Evolutionary conservation across 1,139 yeast species (phyloP).

Genomic region (Magnusiomyces fungicola): DNA sequence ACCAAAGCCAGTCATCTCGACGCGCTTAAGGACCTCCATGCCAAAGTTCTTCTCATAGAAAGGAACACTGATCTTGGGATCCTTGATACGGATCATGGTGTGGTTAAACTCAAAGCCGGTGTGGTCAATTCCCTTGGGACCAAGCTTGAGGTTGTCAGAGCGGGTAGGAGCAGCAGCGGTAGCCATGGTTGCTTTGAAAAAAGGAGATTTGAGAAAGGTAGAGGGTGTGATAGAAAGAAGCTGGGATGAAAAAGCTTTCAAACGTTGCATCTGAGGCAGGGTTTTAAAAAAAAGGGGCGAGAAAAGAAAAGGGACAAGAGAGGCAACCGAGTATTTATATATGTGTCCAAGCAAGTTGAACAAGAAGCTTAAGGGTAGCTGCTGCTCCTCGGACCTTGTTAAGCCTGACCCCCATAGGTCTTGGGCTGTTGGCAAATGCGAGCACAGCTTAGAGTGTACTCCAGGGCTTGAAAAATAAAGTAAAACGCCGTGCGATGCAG

Average conservation of each 20-base stretch:
- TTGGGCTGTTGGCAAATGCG: no score
- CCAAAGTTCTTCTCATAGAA: slow-evolving; percentile 77
- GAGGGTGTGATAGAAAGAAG: background rate
- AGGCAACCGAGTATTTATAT: background rate
- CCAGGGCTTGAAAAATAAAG: no score
- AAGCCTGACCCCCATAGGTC: no score
- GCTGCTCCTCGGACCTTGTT: no score
- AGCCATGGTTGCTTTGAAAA: slow-evolving; percentile 7
- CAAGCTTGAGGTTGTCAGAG: background rate
- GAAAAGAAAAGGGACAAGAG: background rate
- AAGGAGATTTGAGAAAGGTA: background rate
- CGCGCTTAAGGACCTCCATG: slow-evolving; percentile 50
- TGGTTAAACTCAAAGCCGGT: slow-evolving; percentile 27
- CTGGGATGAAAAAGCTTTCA: slow-evolving; percentile 7
- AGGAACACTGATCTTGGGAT: slow-evolving; percentile 62
- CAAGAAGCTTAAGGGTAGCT: no score
- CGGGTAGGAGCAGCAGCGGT: slow-evolving; percentile 6
- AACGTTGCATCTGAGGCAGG: background rate
- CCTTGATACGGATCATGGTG: slow-evolving; percentile 66
- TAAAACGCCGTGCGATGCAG: no score
- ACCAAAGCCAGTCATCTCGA: slow-evolving; percentile 48
- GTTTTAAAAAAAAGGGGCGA: background rate
- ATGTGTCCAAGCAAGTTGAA: no score
- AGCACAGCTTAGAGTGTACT: no score
- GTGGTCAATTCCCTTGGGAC: slow-evolving; percentile 7